Evolutionary conservation across 2,329 filamentous ascomycete species (phyloP).

Genomic region (Hymenoscyphus fructigenus): DNA sequence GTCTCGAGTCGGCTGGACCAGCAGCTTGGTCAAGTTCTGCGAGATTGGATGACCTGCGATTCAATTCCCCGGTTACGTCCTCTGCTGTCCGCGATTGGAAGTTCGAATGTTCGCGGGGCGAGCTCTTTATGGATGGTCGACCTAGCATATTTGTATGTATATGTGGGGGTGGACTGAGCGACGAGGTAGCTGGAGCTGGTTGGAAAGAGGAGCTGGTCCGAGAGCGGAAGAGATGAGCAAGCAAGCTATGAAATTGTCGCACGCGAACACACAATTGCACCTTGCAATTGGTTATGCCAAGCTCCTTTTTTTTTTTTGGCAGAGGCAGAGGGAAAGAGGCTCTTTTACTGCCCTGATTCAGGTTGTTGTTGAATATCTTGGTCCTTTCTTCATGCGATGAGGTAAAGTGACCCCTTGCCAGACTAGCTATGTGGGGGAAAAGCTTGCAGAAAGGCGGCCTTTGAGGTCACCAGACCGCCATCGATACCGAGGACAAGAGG

Average conservation of each 20-base stretch:
- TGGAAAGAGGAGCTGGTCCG: background rate
- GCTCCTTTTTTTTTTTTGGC: background rate
- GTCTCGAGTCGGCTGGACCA: background rate
- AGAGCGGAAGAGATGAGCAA: background rate
- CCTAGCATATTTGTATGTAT: background rate
- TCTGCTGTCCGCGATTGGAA: constrained; percentile 46
- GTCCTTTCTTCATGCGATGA: background rate
- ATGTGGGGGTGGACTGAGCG: background rate
- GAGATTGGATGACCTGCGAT: constrained; percentile 38
- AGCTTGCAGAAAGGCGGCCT: background rate
- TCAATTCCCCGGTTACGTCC: constrained; percentile 45
- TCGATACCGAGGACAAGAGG: background rate
- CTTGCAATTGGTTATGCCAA: background rate
- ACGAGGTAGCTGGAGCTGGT: background rate
- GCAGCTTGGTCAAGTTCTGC: constrained; percentile 14
- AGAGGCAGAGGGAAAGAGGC: background rate
- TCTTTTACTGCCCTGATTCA: background rate
- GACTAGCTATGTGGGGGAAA: background rate
- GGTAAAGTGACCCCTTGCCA: background rate
- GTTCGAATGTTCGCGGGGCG: constrained; percentile 38
- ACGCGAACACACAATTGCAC: background rate
- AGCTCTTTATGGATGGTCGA: constrained; percentile 11
- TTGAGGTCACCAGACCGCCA: background rate
- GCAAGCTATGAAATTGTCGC: background rate
- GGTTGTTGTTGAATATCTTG: background rate